phyloP scores from a whole-genome alignment of 495 filamentous ascomycete genomes.

The Peziza echinospora region DNA sequence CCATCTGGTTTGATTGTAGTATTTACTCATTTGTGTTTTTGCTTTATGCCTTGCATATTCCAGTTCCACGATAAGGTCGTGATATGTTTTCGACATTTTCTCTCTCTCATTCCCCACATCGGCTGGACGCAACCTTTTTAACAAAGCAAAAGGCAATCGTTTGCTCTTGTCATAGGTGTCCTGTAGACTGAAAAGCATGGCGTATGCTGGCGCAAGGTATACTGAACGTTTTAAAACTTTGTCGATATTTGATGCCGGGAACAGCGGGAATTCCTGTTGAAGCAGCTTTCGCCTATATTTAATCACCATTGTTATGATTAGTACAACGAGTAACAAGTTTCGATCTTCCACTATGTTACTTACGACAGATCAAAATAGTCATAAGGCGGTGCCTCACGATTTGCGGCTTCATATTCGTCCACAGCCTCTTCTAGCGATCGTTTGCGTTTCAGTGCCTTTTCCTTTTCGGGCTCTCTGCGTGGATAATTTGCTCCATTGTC shows the following conservation, averaged over 20 bases:
- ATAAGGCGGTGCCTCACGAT: slow-evolving; percentile 7
- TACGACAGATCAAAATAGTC: slow-evolving; percentile 20
- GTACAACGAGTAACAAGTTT: slow-evolving; percentile 4
- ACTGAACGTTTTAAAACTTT: slow-evolving; percentile 21
- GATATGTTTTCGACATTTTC: slow-evolving; percentile 9
- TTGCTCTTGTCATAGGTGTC: no score
- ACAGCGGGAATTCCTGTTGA: slow-evolving; percentile 26
- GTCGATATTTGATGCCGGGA: slow-evolving; percentile 28
- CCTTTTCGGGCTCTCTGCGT: slow-evolving; percentile 21
- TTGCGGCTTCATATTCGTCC: slow-evolving; percentile 10
- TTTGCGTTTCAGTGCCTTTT: slow-evolving; percentile 21
- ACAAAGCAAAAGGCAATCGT: no score
- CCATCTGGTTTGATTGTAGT: slow-evolving; percentile 1
- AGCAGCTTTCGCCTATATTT: slow-evolving; percentile 22
- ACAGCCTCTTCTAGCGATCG: slow-evolving; percentile 19
- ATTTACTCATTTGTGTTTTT: slow-evolving; percentile 16
- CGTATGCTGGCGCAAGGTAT: slow-evolving; percentile 25
- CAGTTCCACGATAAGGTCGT: slow-evolving; percentile 11
- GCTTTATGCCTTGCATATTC: slow-evolving; percentile 10
- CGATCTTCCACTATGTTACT: slow-evolving; percentile 6
- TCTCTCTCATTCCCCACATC: slow-evolving; percentile 11
- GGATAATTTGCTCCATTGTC: slow-evolving; percentile 24
- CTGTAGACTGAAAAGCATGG: no score
- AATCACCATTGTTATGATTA: background rate
- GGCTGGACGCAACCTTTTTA: slow-evolving; percentile 23